phyloP scores from a whole-genome alignment of 1,284 basidiomycete genomes.

The Xerocomus nothofagi region DNA sequence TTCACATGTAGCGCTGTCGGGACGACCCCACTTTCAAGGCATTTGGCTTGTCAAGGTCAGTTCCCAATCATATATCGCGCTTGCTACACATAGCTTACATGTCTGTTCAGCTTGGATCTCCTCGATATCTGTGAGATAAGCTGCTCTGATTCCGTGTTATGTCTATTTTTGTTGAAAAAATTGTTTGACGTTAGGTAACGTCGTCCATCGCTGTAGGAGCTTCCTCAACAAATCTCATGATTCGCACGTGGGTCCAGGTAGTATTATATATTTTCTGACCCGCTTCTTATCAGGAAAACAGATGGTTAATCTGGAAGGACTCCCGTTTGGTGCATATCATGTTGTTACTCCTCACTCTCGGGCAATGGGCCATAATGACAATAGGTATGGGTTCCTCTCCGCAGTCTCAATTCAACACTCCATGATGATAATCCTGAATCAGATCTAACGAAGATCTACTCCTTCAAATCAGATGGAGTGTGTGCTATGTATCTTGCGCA shows the following conservation, averaged over 20 bases:
- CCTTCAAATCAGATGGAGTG: neutral
- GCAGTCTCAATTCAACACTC: neutral
- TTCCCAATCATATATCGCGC: neutral
- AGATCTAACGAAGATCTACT: slow-evolving; percentile 9
- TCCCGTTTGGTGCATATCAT: slow-evolving; percentile 15
- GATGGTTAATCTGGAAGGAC: slow-evolving; percentile 31
- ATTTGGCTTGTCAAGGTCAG: slow-evolving; percentile 19
- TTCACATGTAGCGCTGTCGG: slow-evolving; percentile 8
- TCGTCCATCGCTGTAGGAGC: slow-evolving; percentile 12
- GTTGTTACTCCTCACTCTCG: slow-evolving; percentile 17
- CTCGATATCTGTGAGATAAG: slow-evolving; percentile 7
- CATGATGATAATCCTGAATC: neutral
- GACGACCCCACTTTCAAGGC: neutral
- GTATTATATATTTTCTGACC: neutral
- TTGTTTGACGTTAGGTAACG: slow-evolving; percentile 3
- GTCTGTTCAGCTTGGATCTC: slow-evolving; percentile 3
- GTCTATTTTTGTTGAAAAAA: neutral
- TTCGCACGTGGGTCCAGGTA: slow-evolving; percentile 25
- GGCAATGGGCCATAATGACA: slow-evolving; percentile 20
- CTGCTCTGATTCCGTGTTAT: neutral
- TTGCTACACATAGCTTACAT: neutral
- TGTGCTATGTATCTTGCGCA: slow-evolving; percentile 6
- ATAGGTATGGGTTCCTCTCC: slow-evolving; percentile 11
- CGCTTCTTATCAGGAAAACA: slow-evolving; percentile 1
- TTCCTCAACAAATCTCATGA: slow-evolving; percentile 29